phyloP scores from a whole-genome alignment of 1,284 basidiomycete species.

The Clitocybe nebularis region DNA sequence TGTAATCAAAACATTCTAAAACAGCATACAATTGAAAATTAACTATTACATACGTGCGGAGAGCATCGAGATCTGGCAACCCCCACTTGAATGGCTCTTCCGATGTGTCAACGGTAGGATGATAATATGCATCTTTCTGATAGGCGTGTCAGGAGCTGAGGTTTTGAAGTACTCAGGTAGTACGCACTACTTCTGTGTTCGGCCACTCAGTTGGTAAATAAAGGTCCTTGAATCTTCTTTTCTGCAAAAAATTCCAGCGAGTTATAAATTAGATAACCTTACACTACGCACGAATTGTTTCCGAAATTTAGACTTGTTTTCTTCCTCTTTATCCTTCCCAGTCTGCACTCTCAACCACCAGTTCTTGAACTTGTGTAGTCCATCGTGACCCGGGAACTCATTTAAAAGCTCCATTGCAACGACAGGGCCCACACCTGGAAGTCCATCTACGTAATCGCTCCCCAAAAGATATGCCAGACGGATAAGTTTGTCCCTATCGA shows the following conservation, averaged over 20 bases:
- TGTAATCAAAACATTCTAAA: too few species aligned
- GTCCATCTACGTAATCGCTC: conserved; percentile 95
- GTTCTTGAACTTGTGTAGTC: conserved; percentile 81
- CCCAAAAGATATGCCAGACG: conserved; percentile 91
- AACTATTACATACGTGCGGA: conserved; percentile 62
- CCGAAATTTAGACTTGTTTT: conserved; percentile 74
- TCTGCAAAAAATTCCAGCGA: conserved; percentile 43
- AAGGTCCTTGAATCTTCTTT: conserved; percentile 85
- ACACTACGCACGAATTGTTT: conserved; percentile 77
- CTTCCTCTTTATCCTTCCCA: conserved; percentile 75
- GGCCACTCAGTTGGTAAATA: conserved; percentile 87
- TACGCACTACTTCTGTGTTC: conserved; percentile 77
- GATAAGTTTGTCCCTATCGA: conserved; percentile 86
- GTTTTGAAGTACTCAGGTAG: conserved; percentile 3
- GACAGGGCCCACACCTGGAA: conserved; percentile 94
- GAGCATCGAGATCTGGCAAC: conserved; percentile 88
- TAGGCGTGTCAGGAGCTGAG: conserved; percentile 8
- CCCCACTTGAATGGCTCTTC: conserved; percentile 98
- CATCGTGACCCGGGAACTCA: conserved; percentile 85
- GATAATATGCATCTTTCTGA: conserved; percentile 89
- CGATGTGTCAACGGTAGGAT: conserved; percentile 87
- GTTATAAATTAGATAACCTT: too few species aligned
- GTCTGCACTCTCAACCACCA: conserved; percentile 98
- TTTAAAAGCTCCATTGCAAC: conserved; percentile 93
- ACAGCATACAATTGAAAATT: conserved; percentile 1